Evolutionary conservation across 2,329 filamentous ascomycete genomes (phyloP).

Genomic region (Sporothrix brunneoviolacea): DNA sequence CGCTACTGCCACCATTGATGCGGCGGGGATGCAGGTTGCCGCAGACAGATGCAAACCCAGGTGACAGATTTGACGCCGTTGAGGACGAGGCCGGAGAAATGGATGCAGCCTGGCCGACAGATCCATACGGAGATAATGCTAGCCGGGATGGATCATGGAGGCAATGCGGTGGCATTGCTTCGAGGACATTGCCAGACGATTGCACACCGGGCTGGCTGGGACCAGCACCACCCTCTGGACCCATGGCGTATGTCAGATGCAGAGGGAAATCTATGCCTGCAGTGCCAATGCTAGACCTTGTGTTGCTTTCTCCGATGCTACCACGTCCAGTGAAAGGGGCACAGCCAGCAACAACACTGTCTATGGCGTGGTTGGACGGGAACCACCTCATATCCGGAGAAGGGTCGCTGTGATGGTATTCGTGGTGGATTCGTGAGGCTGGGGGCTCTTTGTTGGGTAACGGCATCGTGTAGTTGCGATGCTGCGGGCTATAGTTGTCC

Average conservation of each 20-base stretch:
- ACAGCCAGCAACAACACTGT: no score
- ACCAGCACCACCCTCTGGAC: no score
- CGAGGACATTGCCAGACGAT: no score
- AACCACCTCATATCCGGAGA: neutral
- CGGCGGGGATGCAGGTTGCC: neutral
- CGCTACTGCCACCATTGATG: neutral
- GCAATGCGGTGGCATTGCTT: neutral
- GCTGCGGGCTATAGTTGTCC: neutral
- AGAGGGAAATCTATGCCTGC: no score
- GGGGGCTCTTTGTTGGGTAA: neutral
- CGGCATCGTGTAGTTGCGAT: neutral
- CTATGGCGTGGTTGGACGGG: neutral
- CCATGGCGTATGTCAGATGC: no score
- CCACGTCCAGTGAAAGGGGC: no score
- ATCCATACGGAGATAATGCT: no score
- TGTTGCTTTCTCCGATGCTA: no score
- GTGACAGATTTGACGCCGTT: neutral
- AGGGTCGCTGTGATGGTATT: conserved; percentile 1
- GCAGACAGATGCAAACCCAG: neutral
- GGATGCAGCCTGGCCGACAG: neutral
- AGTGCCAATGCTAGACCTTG: no score
- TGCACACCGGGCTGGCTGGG: no score
- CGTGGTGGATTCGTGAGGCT: neutral
- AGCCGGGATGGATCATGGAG: neutral
- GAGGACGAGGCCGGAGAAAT: neutral